Base-by-base conservation (phyloP, 1,139 yeast genomes). In the Yamadazyma blattariae region DNA sequence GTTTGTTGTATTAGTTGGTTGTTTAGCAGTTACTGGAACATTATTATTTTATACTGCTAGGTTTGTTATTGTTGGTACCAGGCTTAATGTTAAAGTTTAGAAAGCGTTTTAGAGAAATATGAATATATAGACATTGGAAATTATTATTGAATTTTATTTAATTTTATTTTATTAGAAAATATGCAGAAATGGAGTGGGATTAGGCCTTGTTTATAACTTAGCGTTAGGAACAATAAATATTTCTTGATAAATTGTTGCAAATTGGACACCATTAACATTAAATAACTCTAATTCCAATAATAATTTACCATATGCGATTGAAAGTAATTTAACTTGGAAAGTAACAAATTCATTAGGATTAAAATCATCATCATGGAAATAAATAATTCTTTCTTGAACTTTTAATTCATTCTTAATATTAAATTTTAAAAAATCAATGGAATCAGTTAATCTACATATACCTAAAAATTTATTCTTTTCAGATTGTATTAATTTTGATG, bases 161-260 rank as follows among this genome's bases (percentile, higher is more conserved):
- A n/a, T n/a, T n/a, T n/a, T n/a, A n/a, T n/a, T n/a, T n/a, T n/a
- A n/a, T n/a, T n/a, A n/a, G n/a, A n/a, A n/a, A n/a, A n/a, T n/a
- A n/a, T n/a, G n/a, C n/a, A n/a, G n/a, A n/a, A n/a, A n/a, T n/a
- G n/a, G n/a, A n/a, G n/a, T n/a, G n/a, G n/a, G n/a, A n/a, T n/a
- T n/a, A n/a, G n/a, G n/a, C n/a, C n/a, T n/a, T n/a, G n/a, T n/a
- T n/a, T n/a, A n/a, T n/a, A n/a, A n/a, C n/a, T 4, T 7, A 13
- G 4, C 15, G 15, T 12, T n/a, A 29, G 25, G 31, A 7, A 16
- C 8, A 21, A 64, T 72, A 41, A 79, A 61, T 0, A 86, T 90
- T 55, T 84, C 90, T 56, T 84, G 94, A 8, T 79, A 54, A 4
- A 82, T 67, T 0, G 83, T 72, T 2, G 88, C 87, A 3, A 80